A percentile compares a stretch with the other conserved stretches of the same genome.
Conservation (phyloP, 129 eudicot genomes). For the Saussurea involucrata region DNA sequence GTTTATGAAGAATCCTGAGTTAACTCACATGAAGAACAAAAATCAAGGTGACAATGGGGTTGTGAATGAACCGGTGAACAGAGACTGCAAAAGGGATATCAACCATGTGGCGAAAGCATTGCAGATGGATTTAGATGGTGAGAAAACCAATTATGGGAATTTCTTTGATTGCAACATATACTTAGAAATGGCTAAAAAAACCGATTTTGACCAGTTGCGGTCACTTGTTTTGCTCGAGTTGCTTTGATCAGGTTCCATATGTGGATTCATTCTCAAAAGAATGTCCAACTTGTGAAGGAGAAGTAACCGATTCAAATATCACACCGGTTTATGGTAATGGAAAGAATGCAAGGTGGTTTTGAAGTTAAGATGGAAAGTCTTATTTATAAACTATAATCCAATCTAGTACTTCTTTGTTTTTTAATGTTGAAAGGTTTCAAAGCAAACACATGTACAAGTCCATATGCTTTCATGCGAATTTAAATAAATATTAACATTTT, state of each 20-base stretch:
- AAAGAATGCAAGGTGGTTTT: not conserved
- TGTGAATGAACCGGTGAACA: not conserved
- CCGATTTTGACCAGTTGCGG: conserved; percentile 67
- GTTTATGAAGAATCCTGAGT: not conserved
- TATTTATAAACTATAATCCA: not conserved
- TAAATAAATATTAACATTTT: not conserved
- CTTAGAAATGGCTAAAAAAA: conserved; percentile 29
- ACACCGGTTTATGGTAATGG: conserved; percentile 57
- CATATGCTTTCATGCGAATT: not conserved
- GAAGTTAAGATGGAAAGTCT: not conserved
- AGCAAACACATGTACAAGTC: not conserved
- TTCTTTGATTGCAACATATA: conserved; percentile 55
- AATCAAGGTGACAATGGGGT: not conserved
- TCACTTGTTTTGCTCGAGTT: conserved; percentile 62
- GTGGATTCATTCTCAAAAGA: conserved; percentile 43
- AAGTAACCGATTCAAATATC: conserved; percentile 43
- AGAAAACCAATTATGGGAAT: conserved; percentile 21
- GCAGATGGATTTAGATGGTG: conserved; percentile 36
- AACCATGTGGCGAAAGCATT: conserved; percentile 51
- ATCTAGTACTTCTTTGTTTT: not conserved
- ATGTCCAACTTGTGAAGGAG: conserved; percentile 66
- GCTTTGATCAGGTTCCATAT: conserved; percentile 43
- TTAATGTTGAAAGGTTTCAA: not conserved
- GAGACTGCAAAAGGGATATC: conserved; percentile 38
- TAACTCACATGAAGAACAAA: not conserved